phyloP scores from a whole-genome alignment of 2,329 filamentous ascomycete genomes.

The Talaromyces marneffei region DNA sequence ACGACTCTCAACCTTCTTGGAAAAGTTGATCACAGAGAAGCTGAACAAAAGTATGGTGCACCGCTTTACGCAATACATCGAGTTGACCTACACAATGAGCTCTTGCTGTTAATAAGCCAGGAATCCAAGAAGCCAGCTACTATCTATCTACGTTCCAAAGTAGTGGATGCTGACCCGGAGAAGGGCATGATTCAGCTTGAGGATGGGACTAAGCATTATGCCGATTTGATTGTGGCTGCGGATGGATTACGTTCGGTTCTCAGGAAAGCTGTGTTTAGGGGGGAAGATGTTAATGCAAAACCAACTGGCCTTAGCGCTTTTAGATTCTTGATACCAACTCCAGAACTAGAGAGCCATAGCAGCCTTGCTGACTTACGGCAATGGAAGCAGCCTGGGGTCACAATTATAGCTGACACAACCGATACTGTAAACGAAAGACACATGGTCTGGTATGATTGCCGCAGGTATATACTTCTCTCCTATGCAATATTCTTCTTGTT shows the following conservation, averaged over 20 bases:
- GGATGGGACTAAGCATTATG: constrained; percentile 19
- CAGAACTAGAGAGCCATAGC: constrained; percentile 26
- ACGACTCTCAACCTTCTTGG: constrained; percentile 16
- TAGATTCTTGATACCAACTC: constrained; percentile 21
- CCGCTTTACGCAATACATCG: constrained; percentile 23
- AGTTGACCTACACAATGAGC: constrained; percentile 25
- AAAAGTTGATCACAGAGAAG: constrained; percentile 9
- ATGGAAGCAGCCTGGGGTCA: constrained; percentile 15
- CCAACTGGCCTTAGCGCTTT: constrained; percentile 23
- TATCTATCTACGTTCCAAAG: constrained; percentile 19
- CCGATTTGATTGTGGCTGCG: constrained; percentile 29
- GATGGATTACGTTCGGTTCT: constrained; percentile 26
- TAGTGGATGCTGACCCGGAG: constrained; percentile 21
- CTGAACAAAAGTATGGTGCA: constrained; percentile 19
- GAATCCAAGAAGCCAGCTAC: constrained; percentile 11
- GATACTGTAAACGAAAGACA: constrained; percentile 19
- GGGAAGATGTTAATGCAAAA: neutral
- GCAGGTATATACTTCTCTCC: constrained; percentile 17
- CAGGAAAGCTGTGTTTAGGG: constrained; percentile 12
- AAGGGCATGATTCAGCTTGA: constrained; percentile 18
- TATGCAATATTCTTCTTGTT: neutral
- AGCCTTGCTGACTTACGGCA: constrained; percentile 34
- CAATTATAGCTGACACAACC: constrained; percentile 18
- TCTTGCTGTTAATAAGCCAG: constrained; percentile 18
- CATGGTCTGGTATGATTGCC: constrained; percentile 29